Evolutionary conservation across 805 yeast genomes (phyloP).

Genomic region (Suhomyces faveliae): DNA sequence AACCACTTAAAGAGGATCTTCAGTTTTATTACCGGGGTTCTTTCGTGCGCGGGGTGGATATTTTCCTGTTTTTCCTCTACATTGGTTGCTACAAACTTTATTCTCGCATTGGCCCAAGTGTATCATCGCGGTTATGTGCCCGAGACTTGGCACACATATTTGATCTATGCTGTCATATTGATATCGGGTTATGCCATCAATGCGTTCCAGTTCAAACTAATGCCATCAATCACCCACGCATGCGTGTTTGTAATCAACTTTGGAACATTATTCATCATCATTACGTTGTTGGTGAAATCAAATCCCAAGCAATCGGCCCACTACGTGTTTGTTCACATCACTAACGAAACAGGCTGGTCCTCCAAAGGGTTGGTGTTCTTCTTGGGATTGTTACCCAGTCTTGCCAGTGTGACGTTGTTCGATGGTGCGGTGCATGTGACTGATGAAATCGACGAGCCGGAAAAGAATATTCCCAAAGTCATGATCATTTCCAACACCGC

Average conservation of each 20-base stretch:
- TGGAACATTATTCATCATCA: slow-evolving; percentile 28
- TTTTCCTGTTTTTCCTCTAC: slow-evolving; percentile 21
- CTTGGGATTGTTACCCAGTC: slow-evolving; percentile 29
- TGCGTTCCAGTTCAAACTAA: slow-evolving; percentile 9
- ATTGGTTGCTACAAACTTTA: slow-evolving; percentile 15
- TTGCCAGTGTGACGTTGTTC: slow-evolving; percentile 29
- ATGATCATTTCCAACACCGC: slow-evolving; percentile 26
- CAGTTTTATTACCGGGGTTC: slow-evolving; percentile 29
- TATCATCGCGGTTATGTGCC: slow-evolving; percentile 18
- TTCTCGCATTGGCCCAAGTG: slow-evolving; percentile 15
- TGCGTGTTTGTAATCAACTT: slow-evolving; percentile 20
- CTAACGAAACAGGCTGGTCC: slow-evolving; percentile 29
- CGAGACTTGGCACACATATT: slow-evolving; percentile 17
- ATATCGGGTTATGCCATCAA: slow-evolving; percentile 4
- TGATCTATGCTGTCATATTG: slow-evolving; percentile 14
- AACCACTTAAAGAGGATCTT: slow-evolving; percentile 18
- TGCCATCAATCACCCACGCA: slow-evolving; percentile 15
- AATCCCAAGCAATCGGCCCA: slow-evolving; percentile 32
- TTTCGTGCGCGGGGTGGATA: slow-evolving; percentile 25
- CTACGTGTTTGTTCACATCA: slow-evolving; percentile 23
- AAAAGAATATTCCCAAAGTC: slow-evolving; percentile 39
- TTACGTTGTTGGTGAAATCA: slow-evolving; percentile 38
- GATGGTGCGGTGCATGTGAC: slow-evolving; percentile 44
- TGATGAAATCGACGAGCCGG: slow-evolving; percentile 38
- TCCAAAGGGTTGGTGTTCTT: slow-evolving; percentile 36